phyloP scores from a whole-genome alignment of 1,139 yeast genomes.

The Casaregolazyma suthepensis region DNA sequence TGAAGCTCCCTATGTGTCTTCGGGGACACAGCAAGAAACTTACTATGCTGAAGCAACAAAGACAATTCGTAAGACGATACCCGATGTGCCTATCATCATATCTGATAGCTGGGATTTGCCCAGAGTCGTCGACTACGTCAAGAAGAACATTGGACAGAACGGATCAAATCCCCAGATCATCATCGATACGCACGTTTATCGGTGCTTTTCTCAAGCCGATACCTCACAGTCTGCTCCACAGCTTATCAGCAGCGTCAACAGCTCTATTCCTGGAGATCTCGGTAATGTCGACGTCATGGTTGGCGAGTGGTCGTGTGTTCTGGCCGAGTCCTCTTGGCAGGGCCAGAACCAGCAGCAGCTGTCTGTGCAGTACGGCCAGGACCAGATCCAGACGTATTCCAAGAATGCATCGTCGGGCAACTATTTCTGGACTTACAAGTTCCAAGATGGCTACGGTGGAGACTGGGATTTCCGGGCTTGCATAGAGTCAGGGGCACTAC shows the following conservation, averaged over 20 bases:
- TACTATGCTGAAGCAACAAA: constrained; percentile 67
- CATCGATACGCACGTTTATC: constrained; percentile 78
- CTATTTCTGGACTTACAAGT: constrained; percentile 89
- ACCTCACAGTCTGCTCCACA: constrained; percentile 57
- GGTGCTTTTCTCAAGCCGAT: constrained; percentile 78
- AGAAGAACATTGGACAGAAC: constrained; percentile 26
- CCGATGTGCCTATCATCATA: constrained; percentile 61
- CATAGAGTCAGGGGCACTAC: constrained; percentile 60
- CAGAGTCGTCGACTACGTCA: constrained; percentile 70
- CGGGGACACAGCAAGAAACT: constrained; percentile 42
- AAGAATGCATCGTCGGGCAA: constrained; percentile 59
- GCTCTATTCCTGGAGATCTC: constrained; percentile 42
- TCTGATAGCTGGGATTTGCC: constrained; percentile 95
- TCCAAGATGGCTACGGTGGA: constrained; percentile 85
- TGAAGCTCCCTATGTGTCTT: constrained; percentile 59
- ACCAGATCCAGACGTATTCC: constrained; percentile 41
- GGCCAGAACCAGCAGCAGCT: constrained; percentile 39
- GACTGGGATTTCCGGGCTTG: constrained; percentile 91
- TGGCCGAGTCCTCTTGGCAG: constrained; percentile 72
- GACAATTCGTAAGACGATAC: constrained; percentile 52
- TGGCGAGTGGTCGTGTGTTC: constrained; percentile 88
- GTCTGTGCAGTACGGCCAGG: constrained; percentile 39
- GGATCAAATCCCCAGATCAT: constrained; percentile 39
- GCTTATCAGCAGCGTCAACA: constrained; percentile 52
- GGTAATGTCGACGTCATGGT: constrained; percentile 54